Evolutionary conservation across 306 rosid species (phyloP).

Genomic region (Prunus kanzakura): DNA sequence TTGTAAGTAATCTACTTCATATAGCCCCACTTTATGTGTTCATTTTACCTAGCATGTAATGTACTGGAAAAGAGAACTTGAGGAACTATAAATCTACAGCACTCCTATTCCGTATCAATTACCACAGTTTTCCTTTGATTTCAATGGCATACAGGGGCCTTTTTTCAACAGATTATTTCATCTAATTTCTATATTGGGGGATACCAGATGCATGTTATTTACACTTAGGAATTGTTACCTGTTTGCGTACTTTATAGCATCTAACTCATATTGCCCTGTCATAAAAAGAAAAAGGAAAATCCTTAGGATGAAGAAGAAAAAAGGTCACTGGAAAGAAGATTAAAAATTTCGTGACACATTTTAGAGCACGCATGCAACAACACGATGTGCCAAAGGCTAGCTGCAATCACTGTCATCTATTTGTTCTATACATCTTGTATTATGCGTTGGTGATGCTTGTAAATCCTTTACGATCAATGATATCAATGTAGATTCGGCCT

Average conservation of each 20-base stretch:
- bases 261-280: neutral
- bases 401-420: slow-evolving; percentile 11
- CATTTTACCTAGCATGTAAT: slow-evolving; percentile 2
- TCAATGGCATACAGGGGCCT: slow-evolving; percentile 1
- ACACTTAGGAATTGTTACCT: neutral
- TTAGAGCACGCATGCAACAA: slow-evolving; percentile 9
- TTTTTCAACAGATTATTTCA: slow-evolving; percentile 1
- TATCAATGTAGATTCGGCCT: slow-evolving; percentile 31
- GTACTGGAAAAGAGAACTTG: neutral
- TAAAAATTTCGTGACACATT: neutral
- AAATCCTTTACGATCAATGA: slow-evolving; percentile 33
- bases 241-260: slow-evolving; percentile 5
- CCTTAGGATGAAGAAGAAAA: neutral
- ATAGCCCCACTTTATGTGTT: slow-evolving; percentile 11
- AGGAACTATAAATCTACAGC: neutral
- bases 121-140: neutral
- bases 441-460: slow-evolving; percentile 25
- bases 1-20: slow-evolving; percentile 34
- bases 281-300: neutral
- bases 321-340: slow-evolving; percentile 6
- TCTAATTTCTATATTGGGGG: neutral
- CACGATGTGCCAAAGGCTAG: slow-evolving; percentile 3
- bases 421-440: neutral
- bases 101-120: neutral
- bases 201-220: slow-evolving; percentile 1